Percentiles rank a stretch among this genome's conserved stretches.
phyloP scores from a whole-genome alignment of 192 early-diverging fungal species.

The Coemansia sp. region DNA sequence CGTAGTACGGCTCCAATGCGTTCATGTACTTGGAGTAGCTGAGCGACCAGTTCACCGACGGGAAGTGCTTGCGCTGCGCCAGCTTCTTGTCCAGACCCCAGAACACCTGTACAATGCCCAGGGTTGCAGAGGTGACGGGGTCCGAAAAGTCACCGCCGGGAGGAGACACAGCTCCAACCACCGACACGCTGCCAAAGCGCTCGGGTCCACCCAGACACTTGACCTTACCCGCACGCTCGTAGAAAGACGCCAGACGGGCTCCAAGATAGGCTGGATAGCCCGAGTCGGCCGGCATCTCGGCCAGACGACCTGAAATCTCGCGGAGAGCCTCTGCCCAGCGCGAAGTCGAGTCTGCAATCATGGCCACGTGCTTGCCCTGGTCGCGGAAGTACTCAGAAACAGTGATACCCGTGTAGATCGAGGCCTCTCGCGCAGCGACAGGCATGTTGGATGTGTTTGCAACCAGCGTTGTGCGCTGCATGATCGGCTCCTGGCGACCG shows the following conservation, averaged over 20 bases:
- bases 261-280: conserved; percentile 99
- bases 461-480: conserved; percentile 99
- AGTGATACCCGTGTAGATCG: conserved; percentile 99
- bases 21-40: conserved; percentile 99
- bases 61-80: conserved; percentile 99
- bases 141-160: conserved; percentile 99
- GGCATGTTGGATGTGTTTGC: conserved; percentile 99
- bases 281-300: conserved; percentile 98
- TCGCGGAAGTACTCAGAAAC: conserved; percentile 99
- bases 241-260: conserved; percentile 98
- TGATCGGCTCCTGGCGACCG: conserved; percentile 96
- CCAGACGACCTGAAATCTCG: conserved; percentile 99
- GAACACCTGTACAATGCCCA: conserved; percentile 99
- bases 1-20: conserved; percentile 94
- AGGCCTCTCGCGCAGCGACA: conserved; percentile 99
- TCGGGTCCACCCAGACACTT: conserved; percentile 94
- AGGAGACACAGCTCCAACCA: conserved; percentile 99
- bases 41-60: conserved; percentile 98
- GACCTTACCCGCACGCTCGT: conserved; percentile 98
- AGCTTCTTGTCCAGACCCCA: conserved; percentile 99
- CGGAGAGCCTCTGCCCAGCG: conserved; percentile 99
- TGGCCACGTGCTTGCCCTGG: conserved; percentile 98
- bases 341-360: conserved; percentile 99
- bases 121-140: conserved; percentile 94
- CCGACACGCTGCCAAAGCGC: conserved; percentile 91